Base-by-base conservation (phyloP, 2,329 filamentous ascomycete species). In the Colletotrichum tanaceti region DNA sequence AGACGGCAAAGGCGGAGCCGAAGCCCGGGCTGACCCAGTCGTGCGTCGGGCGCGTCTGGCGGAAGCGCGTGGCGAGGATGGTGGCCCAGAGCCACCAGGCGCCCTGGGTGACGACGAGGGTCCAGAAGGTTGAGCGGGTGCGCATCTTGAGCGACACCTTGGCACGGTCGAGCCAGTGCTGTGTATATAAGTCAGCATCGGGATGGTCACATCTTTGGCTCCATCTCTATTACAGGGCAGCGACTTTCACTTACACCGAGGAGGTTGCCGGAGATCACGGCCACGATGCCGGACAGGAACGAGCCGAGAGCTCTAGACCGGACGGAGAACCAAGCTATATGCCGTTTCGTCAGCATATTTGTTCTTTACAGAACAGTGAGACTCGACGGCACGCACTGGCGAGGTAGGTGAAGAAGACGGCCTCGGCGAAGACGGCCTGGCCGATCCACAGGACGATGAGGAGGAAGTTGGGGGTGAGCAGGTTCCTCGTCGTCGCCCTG, bases 81-180 rank as follows among this genome's bases (percentile, higher is more conserved):
- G 90, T 91, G 0, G 86, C 87, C 91, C 91, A 93, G 4, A 88
- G 81, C 91, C 91, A 93, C 86, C 89, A 92, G 0, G 82, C 89
- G 0, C 90, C 90, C 73, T 92, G 90, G 0, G 91, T 75, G 0
- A 83, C 79, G 18, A 85, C 80, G 50, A 90, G 84, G 3, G 80
- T 65, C 69, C 79, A 81, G 72, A 91, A 92, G 0, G 87, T 81
- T 4, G 76, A 81, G 3, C 90, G 81, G 2, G 86, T 82, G 5
- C 90, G 83, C 0, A 78, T 75, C 68, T 85, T 86, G 4, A 91
- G 79, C 0, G 87, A 76, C 5, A 91, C 76, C 0, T 79, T 78
- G 1, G 81, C 84, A n/a, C 81, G 83, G 71, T 92, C 90, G 3
- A 93, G 83, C 76, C 86, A 92, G 13, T 73, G 70, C 82, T 84